Base-by-base conservation (phyloP, 1,284 basidiomycete genomes). In the Ustilago sp. region DNA sequence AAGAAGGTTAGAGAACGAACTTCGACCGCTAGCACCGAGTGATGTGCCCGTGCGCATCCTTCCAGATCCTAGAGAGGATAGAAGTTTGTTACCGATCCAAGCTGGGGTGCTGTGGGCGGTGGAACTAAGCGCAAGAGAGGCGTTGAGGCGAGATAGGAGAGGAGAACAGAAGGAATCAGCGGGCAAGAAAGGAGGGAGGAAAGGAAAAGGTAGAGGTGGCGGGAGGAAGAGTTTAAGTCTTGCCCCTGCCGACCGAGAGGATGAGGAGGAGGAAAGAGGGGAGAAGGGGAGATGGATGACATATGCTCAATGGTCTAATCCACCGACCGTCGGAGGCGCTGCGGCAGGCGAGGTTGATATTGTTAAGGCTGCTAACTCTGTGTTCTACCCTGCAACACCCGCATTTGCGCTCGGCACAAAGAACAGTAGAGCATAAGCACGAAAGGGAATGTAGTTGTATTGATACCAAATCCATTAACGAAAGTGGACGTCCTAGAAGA, bases 1-100 rank as follows among this genome's bases (percentile, higher is more conserved):
- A 28, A 87, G 89, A 59, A 88, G 95, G 86, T 86, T 98, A 93
- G 34, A 47, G 13, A 60, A 71, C 35, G 81, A 83, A 35, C 61
- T 83, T 13, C 60, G 72, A 6, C 52, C 64, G 15, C 28, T 77
- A 6, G 74, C 78, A 0, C 81, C 81, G 2, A 60, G 47, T 3
- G 77, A 81, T 57, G 68, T 81, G 8, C 66, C 63, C 0, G 28
- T 83, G 13, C 32, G 35, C 13, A 70, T 82, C n/a, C 65, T 63
- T 0, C 55, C 59, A 8, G 19, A 31, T 2, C n/a, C 8, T 28
- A 12, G 50, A 15, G 63, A 36, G 11, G 63, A 68, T 23, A 53
- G 50, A n/a, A 47, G 56, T 6, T 17, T 53, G 28, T 32, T 51
- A 0, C 62, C 70, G 17, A 41, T 73, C 3, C 9, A 45, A 3